A percentile compares a stretch with the other conserved stretches of the same genome.
phyloP scores from a whole-genome alignment of 176 grass and related monocot species.

The Tuctoria greenei region DNA sequence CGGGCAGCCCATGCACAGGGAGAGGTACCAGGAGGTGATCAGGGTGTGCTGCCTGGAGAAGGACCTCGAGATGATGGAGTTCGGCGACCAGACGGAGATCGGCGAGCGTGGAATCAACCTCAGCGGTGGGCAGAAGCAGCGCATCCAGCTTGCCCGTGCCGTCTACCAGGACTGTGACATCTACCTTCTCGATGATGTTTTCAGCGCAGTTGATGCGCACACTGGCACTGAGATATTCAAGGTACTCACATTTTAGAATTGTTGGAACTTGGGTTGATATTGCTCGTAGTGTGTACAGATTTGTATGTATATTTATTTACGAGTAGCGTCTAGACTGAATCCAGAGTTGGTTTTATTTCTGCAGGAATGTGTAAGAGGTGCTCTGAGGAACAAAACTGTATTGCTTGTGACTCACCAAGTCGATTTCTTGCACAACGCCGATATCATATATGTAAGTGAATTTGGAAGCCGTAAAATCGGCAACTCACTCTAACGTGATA shows the following conservation, averaged over 20 bases:
- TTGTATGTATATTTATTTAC: not conserved
- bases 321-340: not conserved
- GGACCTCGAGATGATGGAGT: conserved; percentile 99
- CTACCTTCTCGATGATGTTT: conserved; percentile 95
- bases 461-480: not conserved
- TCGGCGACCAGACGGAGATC: conserved; percentile 98
- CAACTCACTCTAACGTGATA: not conserved
- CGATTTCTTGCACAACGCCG: conserved; percentile 95
- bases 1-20: conserved; percentile 68
- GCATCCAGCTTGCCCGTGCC: conserved; percentile 89
- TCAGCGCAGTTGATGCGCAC: conserved; percentile 94
- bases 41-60: conserved; percentile 89
- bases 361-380: conserved; percentile 85
- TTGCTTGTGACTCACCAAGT: conserved; percentile 96
- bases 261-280: not conserved
- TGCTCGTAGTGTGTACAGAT: not conserved
- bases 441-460: conserved; percentile 71
- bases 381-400: conserved; percentile 80
- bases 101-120: conserved; percentile 97
- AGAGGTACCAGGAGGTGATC: conserved; percentile 74
- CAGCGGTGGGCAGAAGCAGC: conserved; percentile 95
- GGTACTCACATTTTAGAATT: conserved; percentile 28
- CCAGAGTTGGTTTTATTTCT: not conserved
- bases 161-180: conserved; percentile 89
- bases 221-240: conserved; percentile 88